Conservation (phyloP, 768 basidiomycete genomes). For the Leucogyrophana mollusca region DNA sequence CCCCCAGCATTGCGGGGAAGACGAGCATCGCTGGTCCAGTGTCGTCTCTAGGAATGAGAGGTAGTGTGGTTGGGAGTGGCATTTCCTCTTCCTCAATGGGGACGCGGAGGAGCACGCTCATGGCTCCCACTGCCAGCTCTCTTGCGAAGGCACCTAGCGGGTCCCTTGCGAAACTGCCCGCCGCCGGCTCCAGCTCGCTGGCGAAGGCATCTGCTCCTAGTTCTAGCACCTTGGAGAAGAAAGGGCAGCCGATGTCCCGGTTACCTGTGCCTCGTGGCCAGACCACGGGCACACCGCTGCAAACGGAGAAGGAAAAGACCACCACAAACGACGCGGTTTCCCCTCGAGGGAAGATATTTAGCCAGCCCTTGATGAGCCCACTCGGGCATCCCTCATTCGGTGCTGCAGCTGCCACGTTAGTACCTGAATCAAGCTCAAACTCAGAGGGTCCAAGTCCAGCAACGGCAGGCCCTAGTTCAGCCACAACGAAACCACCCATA, state of each 20-base stretch:
- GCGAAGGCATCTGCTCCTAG: too few relatives aligned
- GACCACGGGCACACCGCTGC: slow-evolving; percentile 13
- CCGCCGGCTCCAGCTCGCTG: slow-evolving; percentile 9
- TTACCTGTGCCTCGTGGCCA: too few relatives aligned
- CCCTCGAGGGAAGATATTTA: slow-evolving; percentile 45
- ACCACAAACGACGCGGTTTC: slow-evolving; percentile 18
- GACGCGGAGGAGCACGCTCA: slow-evolving; percentile 39
- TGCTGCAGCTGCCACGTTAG: slow-evolving; percentile 26
- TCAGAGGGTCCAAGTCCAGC: not conserved
- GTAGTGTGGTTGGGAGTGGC: slow-evolving; percentile 19
- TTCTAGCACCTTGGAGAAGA: too few relatives aligned
- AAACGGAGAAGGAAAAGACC: slow-evolving; percentile 19
- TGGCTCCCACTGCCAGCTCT: slow-evolving; percentile 78
- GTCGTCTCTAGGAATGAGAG: slow-evolving; percentile 40
- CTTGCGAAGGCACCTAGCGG: slow-evolving; percentile 50
- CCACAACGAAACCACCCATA: slow-evolving; percentile 12
- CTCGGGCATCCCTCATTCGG: slow-evolving; percentile 27
- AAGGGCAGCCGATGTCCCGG: too few relatives aligned
- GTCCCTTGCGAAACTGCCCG: not conserved
- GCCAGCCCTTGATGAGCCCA: slow-evolving; percentile 44
- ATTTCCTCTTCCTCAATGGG: slow-evolving; percentile 29
- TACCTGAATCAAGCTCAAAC: slow-evolving; percentile 8
- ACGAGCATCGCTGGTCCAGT: slow-evolving; percentile 17
- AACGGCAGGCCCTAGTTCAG: not conserved
- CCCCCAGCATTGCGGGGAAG: slow-evolving; percentile 17